Conservation (phyloP, 768 basidiomycete genomes). For the Calocybe cyanea region DNA sequence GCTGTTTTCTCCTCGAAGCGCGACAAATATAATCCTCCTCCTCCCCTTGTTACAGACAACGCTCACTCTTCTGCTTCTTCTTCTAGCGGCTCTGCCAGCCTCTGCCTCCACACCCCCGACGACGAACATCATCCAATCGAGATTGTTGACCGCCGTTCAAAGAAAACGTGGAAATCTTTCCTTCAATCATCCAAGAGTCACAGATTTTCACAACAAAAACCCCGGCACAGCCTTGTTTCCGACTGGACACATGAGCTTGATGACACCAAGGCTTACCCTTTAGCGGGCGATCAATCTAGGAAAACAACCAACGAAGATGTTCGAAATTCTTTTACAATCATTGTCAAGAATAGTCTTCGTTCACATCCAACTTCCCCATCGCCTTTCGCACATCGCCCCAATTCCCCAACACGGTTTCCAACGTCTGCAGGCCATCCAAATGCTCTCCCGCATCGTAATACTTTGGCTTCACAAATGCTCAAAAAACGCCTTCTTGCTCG, state of each 20-base stretch:
- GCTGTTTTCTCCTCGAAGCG: slow-evolving; percentile 50
- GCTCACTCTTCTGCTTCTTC: slow-evolving; percentile 54
- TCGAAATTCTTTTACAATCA: slow-evolving; percentile 24
- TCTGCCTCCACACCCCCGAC: slow-evolving; percentile 57
- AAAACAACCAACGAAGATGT: background rate
- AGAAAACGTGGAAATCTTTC: slow-evolving; percentile 58
- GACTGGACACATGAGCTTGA: slow-evolving; percentile 25
- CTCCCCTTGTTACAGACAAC: slow-evolving; percentile 25
- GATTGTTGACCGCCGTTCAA: slow-evolving; percentile 24
- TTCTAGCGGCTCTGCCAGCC: slow-evolving; percentile 56
- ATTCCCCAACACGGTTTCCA: slow-evolving; percentile 40
- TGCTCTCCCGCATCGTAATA: slow-evolving; percentile 31
- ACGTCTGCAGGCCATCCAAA: slow-evolving; percentile 47
- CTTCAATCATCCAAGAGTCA: slow-evolving; percentile 24
- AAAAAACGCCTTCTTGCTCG: slow-evolving; percentile 47
- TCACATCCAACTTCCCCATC: slow-evolving; percentile 38
- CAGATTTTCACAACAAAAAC: slow-evolving; percentile 15
- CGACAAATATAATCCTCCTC: slow-evolving; percentile 32
- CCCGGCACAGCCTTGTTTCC: slow-evolving; percentile 12
- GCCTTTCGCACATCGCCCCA: slow-evolving; percentile 43
- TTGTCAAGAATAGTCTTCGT: slow-evolving; percentile 45
- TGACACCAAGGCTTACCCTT: slow-evolving; percentile 15
- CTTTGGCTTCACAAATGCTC: slow-evolving; percentile 43
- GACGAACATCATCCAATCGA: slow-evolving; percentile 37
- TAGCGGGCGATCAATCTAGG: slow-evolving; percentile 4